Base-by-base conservation (phyloP, 352 stramenopile species). In the Phytophthora foliorum region DNA sequence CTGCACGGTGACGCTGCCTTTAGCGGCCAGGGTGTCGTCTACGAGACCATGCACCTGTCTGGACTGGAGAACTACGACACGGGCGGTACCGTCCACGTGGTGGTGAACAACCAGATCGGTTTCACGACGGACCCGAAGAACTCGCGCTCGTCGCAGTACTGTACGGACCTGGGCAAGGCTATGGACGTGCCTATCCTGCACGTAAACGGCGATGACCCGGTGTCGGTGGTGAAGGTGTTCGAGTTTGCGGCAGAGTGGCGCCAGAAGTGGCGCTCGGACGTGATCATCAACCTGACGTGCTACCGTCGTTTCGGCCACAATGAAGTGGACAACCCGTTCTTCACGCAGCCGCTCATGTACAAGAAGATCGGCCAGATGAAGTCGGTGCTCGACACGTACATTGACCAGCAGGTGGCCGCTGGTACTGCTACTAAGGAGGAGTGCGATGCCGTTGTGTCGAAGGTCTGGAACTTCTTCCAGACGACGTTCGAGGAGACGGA, bases 301-400 rank as follows among this genome's bases (percentile, higher is more conserved):
- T 99, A 99, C 84, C 93, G 97, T 70, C 86, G 94, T 21, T 98
- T 98, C 74, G 97, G 97, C 6, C 97, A 99, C 86, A 99, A 99
- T 81, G 97, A 99, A 83, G 88, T 99, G 50, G 97, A 99, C 83
- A 97, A 99, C 70, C 97, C 97, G 36, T 91, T 97, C 56, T 99
- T 99, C 75, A 99, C 97, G n/a, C 97, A 99, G 82, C 97, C 97
- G 10, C 84, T 96, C n/a, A 91, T 99, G 71, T 99, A 99, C 86
- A 94, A 97, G 67, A 89, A 95, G 72, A 99, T 99, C 69, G 84
- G 77, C 2, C 80, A 91, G 56, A 97, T 99, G 76, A 93, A 90
- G n/a, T 91, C 89, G 19, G 95, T 97, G 6, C 78, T 99, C 0
- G 81, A 98, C 63, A 91, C 97, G 22, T 99, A 97, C 80, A 74